A percentile compares a stretch with the other conserved stretches of the same genome.
Conservation (phyloP, 2,329 filamentous ascomycete species). For the Colletotrichum truncatum region DNA sequence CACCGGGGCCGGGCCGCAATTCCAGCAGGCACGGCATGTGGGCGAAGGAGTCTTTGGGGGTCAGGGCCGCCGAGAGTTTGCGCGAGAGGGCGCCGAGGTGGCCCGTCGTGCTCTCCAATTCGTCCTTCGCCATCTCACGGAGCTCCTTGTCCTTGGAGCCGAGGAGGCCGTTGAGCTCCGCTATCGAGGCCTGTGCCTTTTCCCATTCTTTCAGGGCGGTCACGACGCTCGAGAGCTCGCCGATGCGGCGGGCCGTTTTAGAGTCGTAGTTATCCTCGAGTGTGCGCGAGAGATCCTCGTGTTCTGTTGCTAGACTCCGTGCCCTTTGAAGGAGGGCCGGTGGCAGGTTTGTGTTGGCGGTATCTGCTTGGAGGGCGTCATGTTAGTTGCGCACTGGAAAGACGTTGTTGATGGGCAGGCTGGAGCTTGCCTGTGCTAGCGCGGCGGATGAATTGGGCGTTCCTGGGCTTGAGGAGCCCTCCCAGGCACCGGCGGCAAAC, state of each 20-base stretch:
- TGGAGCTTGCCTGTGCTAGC: conserved; percentile 48
- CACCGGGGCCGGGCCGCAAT: conserved; percentile 90
- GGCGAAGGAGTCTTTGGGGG: conserved; percentile 90
- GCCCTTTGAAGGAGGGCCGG: conserved; percentile 69
- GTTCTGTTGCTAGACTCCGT: conserved; percentile 64
- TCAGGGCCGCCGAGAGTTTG: conserved; percentile 78
- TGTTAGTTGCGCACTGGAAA: neutral
- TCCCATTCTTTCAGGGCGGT: conserved; percentile 68
- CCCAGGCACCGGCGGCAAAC: conserved; percentile 61
- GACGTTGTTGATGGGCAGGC: neutral
- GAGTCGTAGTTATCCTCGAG: conserved; percentile 65
- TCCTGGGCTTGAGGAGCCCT: conserved; percentile 41
- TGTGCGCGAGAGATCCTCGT: conserved; percentile 60
- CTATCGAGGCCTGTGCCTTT: conserved; percentile 58
- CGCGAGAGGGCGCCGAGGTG: conserved; percentile 71
- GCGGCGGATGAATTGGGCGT: conserved; percentile 46
- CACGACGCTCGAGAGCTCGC: conserved; percentile 68
- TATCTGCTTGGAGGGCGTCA: conserved; percentile 32
- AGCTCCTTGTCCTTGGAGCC: conserved; percentile 73
- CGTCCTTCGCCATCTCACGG: conserved; percentile 80
- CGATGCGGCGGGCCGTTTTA: conserved; percentile 65
- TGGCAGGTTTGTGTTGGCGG: conserved; percentile 52
- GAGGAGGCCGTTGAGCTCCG: conserved; percentile 62
- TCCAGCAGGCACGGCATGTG: conserved; percentile 91
- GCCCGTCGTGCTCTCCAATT: conserved; percentile 73